Evolutionary conservation across 768 basidiomycete species (phyloP).

Genomic region (Hygrophorus pudorinus): DNA sequence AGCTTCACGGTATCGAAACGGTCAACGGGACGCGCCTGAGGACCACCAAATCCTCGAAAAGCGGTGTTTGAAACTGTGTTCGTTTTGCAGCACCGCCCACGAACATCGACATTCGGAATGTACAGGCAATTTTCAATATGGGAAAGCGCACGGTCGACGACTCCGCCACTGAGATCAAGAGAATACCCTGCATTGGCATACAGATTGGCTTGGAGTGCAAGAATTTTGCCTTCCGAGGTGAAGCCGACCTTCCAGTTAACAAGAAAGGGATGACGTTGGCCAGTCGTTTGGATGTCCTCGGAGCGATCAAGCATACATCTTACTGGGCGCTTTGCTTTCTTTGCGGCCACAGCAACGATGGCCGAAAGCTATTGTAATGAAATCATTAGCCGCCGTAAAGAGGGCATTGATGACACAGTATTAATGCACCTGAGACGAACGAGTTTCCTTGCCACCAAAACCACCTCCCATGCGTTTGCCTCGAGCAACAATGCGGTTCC

Average conservation of each 20-base stretch:
- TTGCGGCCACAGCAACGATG: slow-evolving; percentile 13
- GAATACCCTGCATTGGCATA: slow-evolving; percentile 12
- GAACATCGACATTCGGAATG: slow-evolving; percentile 12
- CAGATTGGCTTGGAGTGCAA: slow-evolving; percentile 10
- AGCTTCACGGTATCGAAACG: not conserved
- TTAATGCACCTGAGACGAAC: slow-evolving; percentile 9
- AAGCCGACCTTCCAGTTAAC: slow-evolving; percentile 13
- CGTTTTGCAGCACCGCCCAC: slow-evolving; percentile 11
- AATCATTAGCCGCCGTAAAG: not conserved
- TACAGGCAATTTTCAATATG: slow-evolving; percentile 14
- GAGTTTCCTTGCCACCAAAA: slow-evolving; percentile 13
- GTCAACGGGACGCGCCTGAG: slow-evolving; percentile 4
- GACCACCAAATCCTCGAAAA: slow-evolving; percentile 12
- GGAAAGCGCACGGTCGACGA: slow-evolving; percentile 10
- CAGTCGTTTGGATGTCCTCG: slow-evolving; percentile 13
- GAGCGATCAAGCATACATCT: slow-evolving; percentile 12
- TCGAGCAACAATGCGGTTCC: slow-evolving; percentile 12
- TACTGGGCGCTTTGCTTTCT: slow-evolving; percentile 12
- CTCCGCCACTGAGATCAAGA: slow-evolving; percentile 12
- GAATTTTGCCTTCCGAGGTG: slow-evolving; percentile 11
- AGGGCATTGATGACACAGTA: not conserved
- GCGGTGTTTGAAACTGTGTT: slow-evolving; percentile 13
- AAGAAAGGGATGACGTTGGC: slow-evolving; percentile 13
- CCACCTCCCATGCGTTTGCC: slow-evolving; percentile 14
- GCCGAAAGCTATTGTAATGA: slow-evolving; percentile 5